Percentiles rank a stretch among this genome's conserved stretches.
Evolutionary conservation across 148 eudicot species (phyloP).

Genomic region (Oxyria digyna): DNA sequence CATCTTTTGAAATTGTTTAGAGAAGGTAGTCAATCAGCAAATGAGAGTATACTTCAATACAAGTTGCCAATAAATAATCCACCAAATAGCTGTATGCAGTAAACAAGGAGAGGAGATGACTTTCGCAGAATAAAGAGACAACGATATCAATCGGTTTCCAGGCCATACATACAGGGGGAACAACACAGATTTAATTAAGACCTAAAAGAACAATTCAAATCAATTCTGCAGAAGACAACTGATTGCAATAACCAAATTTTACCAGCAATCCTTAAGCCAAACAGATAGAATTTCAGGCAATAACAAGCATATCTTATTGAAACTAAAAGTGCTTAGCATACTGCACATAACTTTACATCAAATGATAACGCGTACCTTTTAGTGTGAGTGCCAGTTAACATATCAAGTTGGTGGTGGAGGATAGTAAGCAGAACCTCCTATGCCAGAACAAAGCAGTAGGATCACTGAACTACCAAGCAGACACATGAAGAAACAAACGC

Average conservation of each 20-base stretch:
- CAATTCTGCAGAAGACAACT: neutral
- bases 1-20: neutral
- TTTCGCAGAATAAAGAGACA: neutral
- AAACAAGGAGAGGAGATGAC: neutral
- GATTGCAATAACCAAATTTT: neutral
- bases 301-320: neutral
- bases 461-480: conserved; percentile 1
- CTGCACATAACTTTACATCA: neutral
- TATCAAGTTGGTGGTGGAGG: conserved; percentile 5
- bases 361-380: neutral
- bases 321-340: neutral
- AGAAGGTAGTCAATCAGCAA: neutral
- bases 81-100: neutral
- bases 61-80: neutral
- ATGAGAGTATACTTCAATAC: neutral
- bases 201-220: neutral
- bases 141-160: neutral
- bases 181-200: neutral
- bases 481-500: conserved; percentile 23
- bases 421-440: neutral
- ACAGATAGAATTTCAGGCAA: neutral
- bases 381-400: neutral
- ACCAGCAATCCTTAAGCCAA: neutral
- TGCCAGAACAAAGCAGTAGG: neutral
- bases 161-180: too few species aligned